Evolutionary conservation across 805 yeast species (phyloP).

Genomic region (Tetrapisispora arboricola): DNA sequence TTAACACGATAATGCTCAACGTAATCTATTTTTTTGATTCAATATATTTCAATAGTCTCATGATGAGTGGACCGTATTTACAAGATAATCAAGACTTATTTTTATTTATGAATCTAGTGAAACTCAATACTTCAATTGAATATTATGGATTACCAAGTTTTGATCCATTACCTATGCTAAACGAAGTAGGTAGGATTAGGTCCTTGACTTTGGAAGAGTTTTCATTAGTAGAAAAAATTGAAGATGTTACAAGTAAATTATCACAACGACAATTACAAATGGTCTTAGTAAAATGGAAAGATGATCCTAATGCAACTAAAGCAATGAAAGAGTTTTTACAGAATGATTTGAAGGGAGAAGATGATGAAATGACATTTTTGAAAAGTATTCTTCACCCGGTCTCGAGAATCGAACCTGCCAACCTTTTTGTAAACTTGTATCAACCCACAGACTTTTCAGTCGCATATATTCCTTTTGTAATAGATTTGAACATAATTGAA

Average conservation of each 20-base stretch:
- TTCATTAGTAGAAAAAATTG: background rate
- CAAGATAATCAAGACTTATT: background rate
- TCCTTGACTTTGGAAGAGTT: background rate
- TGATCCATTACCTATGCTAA: constrained; percentile 1
- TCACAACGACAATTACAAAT: background rate
- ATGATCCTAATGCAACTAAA: background rate
- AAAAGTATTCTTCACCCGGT: background rate
- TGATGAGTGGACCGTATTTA: background rate
- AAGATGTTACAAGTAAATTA: background rate
- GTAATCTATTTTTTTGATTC: background rate
- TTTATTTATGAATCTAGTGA: constrained; percentile 1
- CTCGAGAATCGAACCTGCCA: background rate
- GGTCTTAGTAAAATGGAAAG: background rate
- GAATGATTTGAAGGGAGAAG: background rate
- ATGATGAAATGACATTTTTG: background rate
- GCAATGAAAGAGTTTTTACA: background rate
- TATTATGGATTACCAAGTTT: background rate
- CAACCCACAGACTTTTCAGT: background rate
- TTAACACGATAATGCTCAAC: background rate
- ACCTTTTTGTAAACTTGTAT: background rate
- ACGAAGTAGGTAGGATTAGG: constrained; percentile 1
- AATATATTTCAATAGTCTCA: constrained; percentile 1
- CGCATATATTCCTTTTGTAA: background rate
- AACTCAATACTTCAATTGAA: background rate
- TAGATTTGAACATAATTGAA: background rate